Conservation (phyloP, 495 filamentous ascomycete species). For the Penicillium desertorum region DNA sequence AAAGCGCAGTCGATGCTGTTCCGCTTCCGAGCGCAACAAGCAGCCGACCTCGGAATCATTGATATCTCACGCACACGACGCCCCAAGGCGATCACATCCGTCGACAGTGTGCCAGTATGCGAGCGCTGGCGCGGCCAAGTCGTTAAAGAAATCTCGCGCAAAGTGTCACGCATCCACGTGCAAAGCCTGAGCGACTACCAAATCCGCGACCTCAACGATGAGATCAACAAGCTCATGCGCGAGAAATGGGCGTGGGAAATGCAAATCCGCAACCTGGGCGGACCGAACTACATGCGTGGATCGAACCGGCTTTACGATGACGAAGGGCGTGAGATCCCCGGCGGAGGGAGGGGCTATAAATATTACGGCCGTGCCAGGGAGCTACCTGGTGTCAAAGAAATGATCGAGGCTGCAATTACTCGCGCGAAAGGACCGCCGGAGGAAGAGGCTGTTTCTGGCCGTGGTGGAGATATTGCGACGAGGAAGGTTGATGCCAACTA, state of each 20-base stretch:
- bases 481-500: conserved; percentile 90
- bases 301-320: conserved; percentile 84
- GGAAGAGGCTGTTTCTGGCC: conserved; percentile 61
- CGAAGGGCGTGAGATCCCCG: conserved; percentile 85
- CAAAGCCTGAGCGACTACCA: conserved; percentile 85
- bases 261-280: conserved; percentile 89
- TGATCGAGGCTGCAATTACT: conserved; percentile 76
- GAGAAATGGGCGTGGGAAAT: conserved; percentile 99
- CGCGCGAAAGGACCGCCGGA: conserved; percentile 57
- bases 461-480: conserved; percentile 65
- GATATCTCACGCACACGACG: conserved; percentile 87
- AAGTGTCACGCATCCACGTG: conserved; percentile 94
- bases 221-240: conserved; percentile 98
- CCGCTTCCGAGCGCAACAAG: conserved; percentile 97
- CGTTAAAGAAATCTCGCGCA: conserved; percentile 94
- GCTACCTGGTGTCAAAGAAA: conserved; percentile 91
- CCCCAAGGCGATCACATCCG: conserved; percentile 82
- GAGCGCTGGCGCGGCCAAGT: conserved; percentile 99
- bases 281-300: conserved; percentile 97
- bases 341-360: conserved; percentile 84
- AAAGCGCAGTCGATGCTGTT: conserved; percentile 99
- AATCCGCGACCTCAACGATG: conserved; percentile 96
- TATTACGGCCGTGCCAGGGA: conserved; percentile 92
- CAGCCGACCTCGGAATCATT: conserved; percentile 93
- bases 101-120: conserved; percentile 79